A percentile compares a stretch with the other conserved stretches of the same genome.
Conservation (phyloP, 169 alveolate species). For the Plasmodium coatneyi region DNA sequence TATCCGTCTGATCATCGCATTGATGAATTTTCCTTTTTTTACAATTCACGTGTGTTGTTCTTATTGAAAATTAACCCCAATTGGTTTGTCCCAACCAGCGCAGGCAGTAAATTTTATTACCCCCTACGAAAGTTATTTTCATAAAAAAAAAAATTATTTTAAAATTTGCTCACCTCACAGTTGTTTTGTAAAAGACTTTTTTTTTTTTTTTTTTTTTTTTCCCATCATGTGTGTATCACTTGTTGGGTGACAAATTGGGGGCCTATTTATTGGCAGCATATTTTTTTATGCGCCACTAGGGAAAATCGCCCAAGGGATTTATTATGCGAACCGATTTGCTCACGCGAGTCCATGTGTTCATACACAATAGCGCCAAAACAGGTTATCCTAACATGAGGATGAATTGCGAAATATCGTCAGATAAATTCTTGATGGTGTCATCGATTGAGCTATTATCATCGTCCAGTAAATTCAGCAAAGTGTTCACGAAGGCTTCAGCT, state of each 20-base stretch:
- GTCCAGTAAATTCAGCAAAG: neutral
- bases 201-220: constrained; percentile 1
- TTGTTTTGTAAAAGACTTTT: neutral
- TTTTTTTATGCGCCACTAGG: neutral
- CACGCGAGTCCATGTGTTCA: neutral
- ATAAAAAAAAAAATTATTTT: neutral
- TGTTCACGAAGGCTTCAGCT: neutral
- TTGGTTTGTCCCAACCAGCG: neutral
- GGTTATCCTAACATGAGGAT: neutral
- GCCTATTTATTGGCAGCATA: neutral
- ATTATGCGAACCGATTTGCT: neutral
- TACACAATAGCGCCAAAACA: neutral
- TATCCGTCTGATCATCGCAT: neutral
- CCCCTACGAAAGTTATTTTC: neutral
- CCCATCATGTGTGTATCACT: neutral
- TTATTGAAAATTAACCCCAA: neutral
- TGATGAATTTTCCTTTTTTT: neutral
- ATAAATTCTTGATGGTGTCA: neutral
- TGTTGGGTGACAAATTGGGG: neutral
- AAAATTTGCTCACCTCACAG: neutral
- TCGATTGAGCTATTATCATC: neutral
- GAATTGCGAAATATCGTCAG: neutral
- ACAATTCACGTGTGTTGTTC: neutral
- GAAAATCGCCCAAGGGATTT: neutral
- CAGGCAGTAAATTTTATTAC: neutral